Conservation (phyloP, 2,329 filamentous ascomycete genomes). For the Claviceps sp. region DNA sequence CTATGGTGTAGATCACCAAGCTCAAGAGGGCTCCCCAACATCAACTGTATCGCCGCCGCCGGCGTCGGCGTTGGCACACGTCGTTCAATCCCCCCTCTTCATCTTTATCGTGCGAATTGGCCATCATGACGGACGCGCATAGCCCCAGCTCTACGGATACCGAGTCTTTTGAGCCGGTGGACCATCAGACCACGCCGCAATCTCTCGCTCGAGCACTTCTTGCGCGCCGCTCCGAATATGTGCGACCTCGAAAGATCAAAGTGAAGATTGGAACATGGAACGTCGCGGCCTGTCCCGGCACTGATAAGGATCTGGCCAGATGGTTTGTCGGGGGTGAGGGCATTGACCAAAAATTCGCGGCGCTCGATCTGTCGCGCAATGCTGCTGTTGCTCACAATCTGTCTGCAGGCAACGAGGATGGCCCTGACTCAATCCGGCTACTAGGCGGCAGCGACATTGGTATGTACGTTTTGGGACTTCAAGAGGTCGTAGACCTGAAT, state of each 20-base stretch:
- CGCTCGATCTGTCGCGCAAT: conserved; percentile 32
- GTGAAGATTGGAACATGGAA: conserved; percentile 96
- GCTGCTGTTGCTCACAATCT: conserved; percentile 21
- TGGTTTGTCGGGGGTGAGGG: conserved; percentile 81
- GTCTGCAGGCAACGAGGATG: conserved; percentile 21
- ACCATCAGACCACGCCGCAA: conserved; percentile 33
- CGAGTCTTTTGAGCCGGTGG: conserved; percentile 26
- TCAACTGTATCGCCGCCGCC: conserved; percentile 11
- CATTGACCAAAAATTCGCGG: conserved; percentile 48
- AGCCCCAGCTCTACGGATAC: conserved; percentile 21
- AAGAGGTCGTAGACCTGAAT: conserved; percentile 82
- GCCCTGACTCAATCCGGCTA: conserved; percentile 25
- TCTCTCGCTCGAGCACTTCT: conserved; percentile 54
- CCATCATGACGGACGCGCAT: conserved; percentile 14
- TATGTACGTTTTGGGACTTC: conserved; percentile 79
- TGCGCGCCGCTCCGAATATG: conserved; percentile 67
- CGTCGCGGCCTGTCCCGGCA: conserved; percentile 70
- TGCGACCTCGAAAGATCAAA: conserved; percentile 56
- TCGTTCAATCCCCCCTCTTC: conserved; percentile 5
- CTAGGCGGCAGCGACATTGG: conserved; percentile 58
- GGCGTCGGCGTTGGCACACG: conserved; percentile 10
- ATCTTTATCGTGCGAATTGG: conserved; percentile 2
- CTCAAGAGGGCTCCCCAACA: conserved; percentile 9
- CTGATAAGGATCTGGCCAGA: conserved; percentile 71
- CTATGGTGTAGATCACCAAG: conserved; percentile 22